Percentiles rank a stretch among this genome's conserved stretches.
These are phyloP conservation scores for Picea glauca DNA, from an alignment of 75 land plant genomes.

Conservation along the genomic window DNA sequence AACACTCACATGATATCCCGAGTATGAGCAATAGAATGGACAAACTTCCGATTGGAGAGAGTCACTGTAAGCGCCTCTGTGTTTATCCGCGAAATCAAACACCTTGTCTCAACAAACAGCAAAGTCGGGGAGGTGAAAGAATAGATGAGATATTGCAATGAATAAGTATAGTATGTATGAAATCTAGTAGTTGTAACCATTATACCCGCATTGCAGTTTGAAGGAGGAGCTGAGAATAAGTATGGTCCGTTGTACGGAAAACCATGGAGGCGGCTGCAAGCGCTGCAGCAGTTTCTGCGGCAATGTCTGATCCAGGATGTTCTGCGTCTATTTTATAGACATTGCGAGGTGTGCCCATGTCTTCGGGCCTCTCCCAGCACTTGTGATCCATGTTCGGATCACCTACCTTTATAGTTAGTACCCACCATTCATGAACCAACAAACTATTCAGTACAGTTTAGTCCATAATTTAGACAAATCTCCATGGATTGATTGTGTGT, in stretches of 20 bases:
- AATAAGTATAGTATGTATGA: background rate
- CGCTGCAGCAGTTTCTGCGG: constrained; percentile 45
- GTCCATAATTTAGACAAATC: too few relatives aligned
- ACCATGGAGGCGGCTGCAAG: constrained; percentile 42
- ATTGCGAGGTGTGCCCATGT: constrained; percentile 37
- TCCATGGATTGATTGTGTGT: too few relatives aligned
- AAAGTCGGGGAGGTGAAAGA: background rate
- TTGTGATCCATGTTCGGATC: constrained; percentile 30
- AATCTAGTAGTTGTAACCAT: background rate
- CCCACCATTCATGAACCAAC: too few relatives aligned
- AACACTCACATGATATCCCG: constrained; percentile 30
- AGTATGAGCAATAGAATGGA: constrained; percentile 53
- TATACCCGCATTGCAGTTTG: constrained; percentile 10
- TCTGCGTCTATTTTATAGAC: constrained; percentile 25
- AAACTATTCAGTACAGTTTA: too few relatives aligned
- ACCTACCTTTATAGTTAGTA: constrained; percentile 19
- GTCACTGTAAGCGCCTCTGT: constrained; percentile 37
- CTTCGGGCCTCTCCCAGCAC: constrained; percentile 44
- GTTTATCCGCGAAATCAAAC: constrained; percentile 3
- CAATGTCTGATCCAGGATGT: constrained; percentile 40
- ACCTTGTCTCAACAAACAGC: background rate
- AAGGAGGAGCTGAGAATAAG: constrained; percentile 21
- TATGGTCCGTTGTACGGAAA: constrained; percentile 11
- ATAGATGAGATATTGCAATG: background rate
- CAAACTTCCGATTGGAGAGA: constrained; percentile 27